Conservation (phyloP, 129 eudicot species). For the Kitagawia praeruptora region DNA sequence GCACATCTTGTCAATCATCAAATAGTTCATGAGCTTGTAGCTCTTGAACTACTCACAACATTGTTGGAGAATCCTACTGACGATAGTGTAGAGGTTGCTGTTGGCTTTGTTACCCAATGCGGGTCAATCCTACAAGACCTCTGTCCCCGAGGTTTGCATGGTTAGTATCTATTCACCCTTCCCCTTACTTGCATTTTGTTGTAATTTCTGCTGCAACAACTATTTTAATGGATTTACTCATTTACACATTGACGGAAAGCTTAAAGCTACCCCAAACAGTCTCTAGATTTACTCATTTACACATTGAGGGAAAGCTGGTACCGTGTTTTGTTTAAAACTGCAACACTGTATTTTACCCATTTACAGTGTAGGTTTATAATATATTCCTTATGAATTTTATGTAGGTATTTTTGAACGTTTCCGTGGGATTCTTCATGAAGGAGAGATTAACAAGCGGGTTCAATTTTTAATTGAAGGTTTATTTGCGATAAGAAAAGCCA, state of each 20-base stretch:
- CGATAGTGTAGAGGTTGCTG: slow-evolving; percentile 98
- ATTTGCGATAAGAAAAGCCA: slow-evolving; percentile 85
- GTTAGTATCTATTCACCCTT: slow-evolving; percentile 29
- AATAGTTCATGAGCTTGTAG: slow-evolving; percentile 87
- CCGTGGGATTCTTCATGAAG: slow-evolving; percentile 98
- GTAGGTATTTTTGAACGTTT: slow-evolving; percentile 93
- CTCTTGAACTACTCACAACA: slow-evolving; percentile 78
- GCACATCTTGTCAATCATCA: slow-evolving; percentile 96
- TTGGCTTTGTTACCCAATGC: slow-evolving; percentile 87
- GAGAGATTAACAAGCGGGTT: slow-evolving; percentile 91
- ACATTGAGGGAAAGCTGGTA: neutral
- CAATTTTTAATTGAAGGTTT: slow-evolving; percentile 90
- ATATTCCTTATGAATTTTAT: neutral
- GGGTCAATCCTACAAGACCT: slow-evolving; percentile 90
- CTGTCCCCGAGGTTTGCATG: slow-evolving; percentile 76
- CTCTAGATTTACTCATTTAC: too few species aligned
- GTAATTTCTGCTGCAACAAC: neutral
- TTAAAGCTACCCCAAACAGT: too few species aligned
- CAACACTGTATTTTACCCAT: neutral
- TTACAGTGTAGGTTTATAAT: neutral
- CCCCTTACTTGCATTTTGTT: neutral
- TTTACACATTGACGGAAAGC: too few species aligned
- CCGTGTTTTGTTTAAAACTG: neutral
- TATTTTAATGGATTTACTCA: neutral
- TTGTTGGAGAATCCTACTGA: slow-evolving; percentile 83